Evolutionary conservation across 2,329 filamentous ascomycete genomes (phyloP).

Genomic region (Emmonsiellopsis sp.): DNA sequence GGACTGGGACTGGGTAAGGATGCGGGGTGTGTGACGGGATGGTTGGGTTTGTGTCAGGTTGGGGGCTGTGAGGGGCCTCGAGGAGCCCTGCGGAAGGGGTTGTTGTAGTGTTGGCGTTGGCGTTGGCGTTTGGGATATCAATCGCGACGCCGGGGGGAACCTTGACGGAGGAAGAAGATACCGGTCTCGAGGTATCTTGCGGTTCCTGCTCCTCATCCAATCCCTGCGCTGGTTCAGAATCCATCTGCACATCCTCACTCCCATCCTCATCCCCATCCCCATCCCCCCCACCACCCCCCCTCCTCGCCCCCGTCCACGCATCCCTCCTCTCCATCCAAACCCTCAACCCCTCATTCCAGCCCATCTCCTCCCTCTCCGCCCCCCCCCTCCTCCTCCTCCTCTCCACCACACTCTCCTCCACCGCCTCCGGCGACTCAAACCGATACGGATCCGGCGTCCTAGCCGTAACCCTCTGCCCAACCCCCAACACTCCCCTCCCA

Average conservation of each 20-base stretch:
- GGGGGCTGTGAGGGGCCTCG: background rate
- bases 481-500: background rate
- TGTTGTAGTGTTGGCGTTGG: conserved; percentile 13
- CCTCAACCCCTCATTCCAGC: conserved; percentile 74
- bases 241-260: conserved; percentile 8
- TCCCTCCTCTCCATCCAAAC: conserved; percentile 70
- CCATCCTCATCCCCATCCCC: conserved; percentile 6
- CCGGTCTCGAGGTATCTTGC: conserved; percentile 2
- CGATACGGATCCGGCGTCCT: conserved; percentile 22
- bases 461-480: background rate
- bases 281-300: conserved; percentile 7
- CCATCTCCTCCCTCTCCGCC: conserved; percentile 54
- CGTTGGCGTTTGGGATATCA: conserved; percentile 33
- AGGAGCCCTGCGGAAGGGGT: background rate
- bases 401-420: conserved; percentile 35
- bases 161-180: conserved; percentile 6
- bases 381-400: conserved; percentile 50
- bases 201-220: background rate
- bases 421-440: conserved; percentile 33
- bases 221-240: background rate
- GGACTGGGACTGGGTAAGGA: background rate
- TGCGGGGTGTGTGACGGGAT: conserved; percentile 11
- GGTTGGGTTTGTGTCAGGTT: background rate
- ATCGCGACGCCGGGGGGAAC: conserved; percentile 12
- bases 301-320: conserved; percentile 68